Conservation (phyloP, 371 early-diverging fungal species). For the Mucor indicus region DNA sequence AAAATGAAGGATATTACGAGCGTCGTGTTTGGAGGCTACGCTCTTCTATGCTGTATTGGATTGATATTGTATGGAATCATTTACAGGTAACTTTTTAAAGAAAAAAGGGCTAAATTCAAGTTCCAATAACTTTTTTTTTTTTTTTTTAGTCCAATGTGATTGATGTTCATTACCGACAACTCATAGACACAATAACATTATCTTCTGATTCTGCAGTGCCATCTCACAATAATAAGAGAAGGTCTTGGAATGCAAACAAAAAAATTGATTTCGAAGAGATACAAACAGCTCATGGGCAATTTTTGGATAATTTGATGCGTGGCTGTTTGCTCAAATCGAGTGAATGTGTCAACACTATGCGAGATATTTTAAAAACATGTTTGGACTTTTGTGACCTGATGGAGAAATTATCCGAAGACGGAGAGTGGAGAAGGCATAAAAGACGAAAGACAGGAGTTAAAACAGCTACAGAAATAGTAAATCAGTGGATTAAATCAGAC, state of each 20-base stretch:
- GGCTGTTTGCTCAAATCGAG: constrained; percentile 54
- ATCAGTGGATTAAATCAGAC: constrained; percentile 30
- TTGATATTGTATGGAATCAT: constrained; percentile 74
- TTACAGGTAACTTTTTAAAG: constrained; percentile 74
- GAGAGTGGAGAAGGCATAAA: constrained; percentile 25
- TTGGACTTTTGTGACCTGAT: constrained; percentile 39
- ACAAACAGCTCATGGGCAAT: constrained; percentile 48
- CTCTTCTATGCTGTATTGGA: constrained; percentile 67
- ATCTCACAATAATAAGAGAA: neutral
- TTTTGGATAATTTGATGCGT: constrained; percentile 37
- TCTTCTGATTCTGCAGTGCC: constrained; percentile 10
- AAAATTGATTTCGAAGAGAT: constrained; percentile 57
- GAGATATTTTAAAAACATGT: constrained; percentile 34
- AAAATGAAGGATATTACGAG: constrained; percentile 26
- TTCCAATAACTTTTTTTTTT: too few species aligned
- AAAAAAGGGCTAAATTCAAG: too few species aligned
- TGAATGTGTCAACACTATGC: constrained; percentile 31
- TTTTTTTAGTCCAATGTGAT: constrained; percentile 63
- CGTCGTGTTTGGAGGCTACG: constrained; percentile 53
- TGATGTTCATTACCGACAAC: constrained; percentile 29
- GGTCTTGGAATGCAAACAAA: constrained; percentile 6
- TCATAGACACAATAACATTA: constrained; percentile 5
- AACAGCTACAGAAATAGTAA: constrained; percentile 41
- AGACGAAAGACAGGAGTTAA: constrained; percentile 19
- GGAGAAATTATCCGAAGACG: constrained; percentile 23